Evolutionary conservation across 257 asterid genomes (phyloP).

Genomic region (Lavandula angustifolia): DNA sequence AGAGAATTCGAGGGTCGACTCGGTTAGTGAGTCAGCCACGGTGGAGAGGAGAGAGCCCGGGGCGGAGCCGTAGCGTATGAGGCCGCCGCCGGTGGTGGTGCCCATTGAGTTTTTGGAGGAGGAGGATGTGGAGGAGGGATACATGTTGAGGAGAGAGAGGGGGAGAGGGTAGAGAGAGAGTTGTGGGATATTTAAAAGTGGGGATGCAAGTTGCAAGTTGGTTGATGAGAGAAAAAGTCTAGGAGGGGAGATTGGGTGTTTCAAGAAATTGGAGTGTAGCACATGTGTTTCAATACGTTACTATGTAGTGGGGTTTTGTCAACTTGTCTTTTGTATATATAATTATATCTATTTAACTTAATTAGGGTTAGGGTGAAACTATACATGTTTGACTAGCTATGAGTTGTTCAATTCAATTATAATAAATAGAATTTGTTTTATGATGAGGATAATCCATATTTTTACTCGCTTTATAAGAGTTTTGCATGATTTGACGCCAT

Average conservation of each 20-base stretch:
- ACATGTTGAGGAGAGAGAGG: slow-evolving; percentile 41
- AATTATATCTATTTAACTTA: not conserved
- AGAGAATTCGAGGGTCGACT: slow-evolving; percentile 45
- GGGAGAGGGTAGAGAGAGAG: slow-evolving; percentile 21
- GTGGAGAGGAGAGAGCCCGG: slow-evolving; percentile 59
- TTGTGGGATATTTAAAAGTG: slow-evolving; percentile 30
- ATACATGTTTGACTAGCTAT: slow-evolving; percentile 13
- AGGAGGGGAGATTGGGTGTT: slow-evolving; percentile 34
- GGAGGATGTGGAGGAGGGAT: slow-evolving; percentile 68
- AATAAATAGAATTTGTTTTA: too few species aligned
- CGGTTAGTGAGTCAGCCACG: slow-evolving; percentile 57
- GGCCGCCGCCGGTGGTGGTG: slow-evolving; percentile 34
- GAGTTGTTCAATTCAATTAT: not conserved
- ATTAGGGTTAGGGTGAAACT: slow-evolving; percentile 7
- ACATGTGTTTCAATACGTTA: slow-evolving; percentile 27
- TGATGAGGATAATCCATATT: too few species aligned
- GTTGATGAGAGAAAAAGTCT: slow-evolving; percentile 26
- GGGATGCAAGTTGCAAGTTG: slow-evolving; percentile 39
- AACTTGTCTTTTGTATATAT: slow-evolving; percentile 27
- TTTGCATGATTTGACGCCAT: too few species aligned
- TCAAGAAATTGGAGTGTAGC: slow-evolving; percentile 25
- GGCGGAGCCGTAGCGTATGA: slow-evolving; percentile 74
- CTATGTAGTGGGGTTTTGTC: slow-evolving; percentile 7
- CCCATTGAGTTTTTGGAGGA: slow-evolving; percentile 64
- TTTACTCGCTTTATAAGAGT: too few species aligned